A percentile compares a stretch with the other conserved stretches of the same genome.
phyloP scores from a whole-genome alignment of 108 stramenopile species.

The Nitzschia palea region DNA sequence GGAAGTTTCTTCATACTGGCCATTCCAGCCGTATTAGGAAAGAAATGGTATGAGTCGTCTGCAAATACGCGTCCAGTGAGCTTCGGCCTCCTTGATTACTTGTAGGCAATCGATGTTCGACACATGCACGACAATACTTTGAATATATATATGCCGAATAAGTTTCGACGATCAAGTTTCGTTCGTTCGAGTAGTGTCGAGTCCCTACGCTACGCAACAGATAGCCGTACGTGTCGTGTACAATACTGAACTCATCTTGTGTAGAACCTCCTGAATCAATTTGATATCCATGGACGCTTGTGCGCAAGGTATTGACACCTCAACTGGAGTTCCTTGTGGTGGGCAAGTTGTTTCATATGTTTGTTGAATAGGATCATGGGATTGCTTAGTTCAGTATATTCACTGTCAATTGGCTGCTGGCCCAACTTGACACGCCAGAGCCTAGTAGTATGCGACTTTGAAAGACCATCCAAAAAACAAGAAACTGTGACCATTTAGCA shows the following conservation, averaged over 20 bases:
- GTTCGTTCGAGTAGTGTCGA: not conserved
- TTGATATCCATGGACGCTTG: slow-evolving; percentile 14
- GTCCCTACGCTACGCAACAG: not conserved
- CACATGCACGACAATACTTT: slow-evolving; percentile 29
- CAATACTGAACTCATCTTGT: not conserved
- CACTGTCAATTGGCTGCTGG: slow-evolving; percentile 26
- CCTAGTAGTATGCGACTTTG: slow-evolving; percentile 50
- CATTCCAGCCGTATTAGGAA: not conserved
- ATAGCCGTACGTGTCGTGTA: not conserved
- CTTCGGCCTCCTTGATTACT: slow-evolving; percentile 17
- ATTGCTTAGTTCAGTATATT: slow-evolving; percentile 35
- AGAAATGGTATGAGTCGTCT: slow-evolving; percentile 23
- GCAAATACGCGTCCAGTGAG: slow-evolving; percentile 18
- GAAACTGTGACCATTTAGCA: slow-evolving; percentile 53
- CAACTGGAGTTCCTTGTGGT: slow-evolving; percentile 37
- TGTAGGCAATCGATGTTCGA: slow-evolving; percentile 25
- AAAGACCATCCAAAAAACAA: slow-evolving; percentile 57
- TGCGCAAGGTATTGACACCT: slow-evolving; percentile 31
- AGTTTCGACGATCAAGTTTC: not conserved
- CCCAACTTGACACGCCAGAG: slow-evolving; percentile 48
- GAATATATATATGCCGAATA: slow-evolving; percentile 26
- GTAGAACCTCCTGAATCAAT: slow-evolving; percentile 15
- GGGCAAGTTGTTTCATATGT: slow-evolving; percentile 51
- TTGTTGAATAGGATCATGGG: slow-evolving; percentile 34
- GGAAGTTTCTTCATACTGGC: not conserved